Conservation (phyloP, 371 early-diverging fungal species). For the Mucor velutinosus region DNA sequence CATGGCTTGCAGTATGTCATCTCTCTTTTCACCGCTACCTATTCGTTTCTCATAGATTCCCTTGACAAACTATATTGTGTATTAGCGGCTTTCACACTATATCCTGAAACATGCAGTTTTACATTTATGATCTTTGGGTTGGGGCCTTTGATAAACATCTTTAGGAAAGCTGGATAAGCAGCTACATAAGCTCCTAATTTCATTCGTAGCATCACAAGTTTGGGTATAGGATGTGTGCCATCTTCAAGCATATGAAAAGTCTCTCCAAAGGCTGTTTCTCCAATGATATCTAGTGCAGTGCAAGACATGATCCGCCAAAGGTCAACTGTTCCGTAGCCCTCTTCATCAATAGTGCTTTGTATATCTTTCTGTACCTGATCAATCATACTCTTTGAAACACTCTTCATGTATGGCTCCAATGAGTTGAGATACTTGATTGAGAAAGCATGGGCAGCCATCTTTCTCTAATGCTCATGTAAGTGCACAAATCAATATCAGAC, state of each 20-base stretch:
- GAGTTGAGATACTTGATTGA: constrained; percentile 42
- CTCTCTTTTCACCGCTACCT: not conserved
- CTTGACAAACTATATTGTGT: not conserved
- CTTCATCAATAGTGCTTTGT: not conserved
- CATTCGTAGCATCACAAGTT: not conserved
- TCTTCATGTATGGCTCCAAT: constrained; percentile 38
- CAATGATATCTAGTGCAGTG: not conserved
- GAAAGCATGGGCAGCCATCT: constrained; percentile 49
- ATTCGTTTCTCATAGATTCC: not conserved
- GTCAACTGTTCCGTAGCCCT: not conserved
- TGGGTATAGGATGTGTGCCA: not conserved
- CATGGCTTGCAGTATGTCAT: not conserved
- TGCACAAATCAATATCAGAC: not conserved
- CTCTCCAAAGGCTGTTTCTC: constrained; percentile 1
- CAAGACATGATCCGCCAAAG: not conserved
- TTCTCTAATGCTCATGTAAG: constrained; percentile 24
- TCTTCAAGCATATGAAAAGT: not conserved
- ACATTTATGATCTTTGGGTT: not conserved
- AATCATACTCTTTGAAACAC: constrained; percentile 19
- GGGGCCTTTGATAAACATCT: not conserved
- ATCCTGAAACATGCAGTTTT: not conserved
- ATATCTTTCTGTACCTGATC: constrained; percentile 23
- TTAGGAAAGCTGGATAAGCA: not conserved
- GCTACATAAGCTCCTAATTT: not conserved
- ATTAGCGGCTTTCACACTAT: not conserved